Evolutionary conservation across 2,329 filamentous ascomycete species (phyloP).

Genomic region (Hawksworthiomyces lignivorus): DNA sequence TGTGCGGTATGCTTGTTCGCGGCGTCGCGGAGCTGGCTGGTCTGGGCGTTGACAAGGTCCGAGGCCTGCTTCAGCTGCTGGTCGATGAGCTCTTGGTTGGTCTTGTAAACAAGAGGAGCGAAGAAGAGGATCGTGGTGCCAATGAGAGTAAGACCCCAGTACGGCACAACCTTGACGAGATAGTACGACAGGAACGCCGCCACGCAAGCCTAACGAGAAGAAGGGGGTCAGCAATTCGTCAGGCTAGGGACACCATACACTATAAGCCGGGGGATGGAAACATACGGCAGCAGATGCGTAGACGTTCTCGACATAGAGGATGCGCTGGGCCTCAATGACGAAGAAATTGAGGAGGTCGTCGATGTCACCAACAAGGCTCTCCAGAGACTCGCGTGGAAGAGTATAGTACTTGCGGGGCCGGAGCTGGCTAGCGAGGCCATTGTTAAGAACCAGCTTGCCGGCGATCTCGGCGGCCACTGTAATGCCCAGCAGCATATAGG

Average conservation of each 20-base stretch:
- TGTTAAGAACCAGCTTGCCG: slow-evolving; percentile 54
- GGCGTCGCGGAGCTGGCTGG: slow-evolving; percentile 52
- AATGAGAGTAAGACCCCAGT: slow-evolving; percentile 60
- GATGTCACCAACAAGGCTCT: slow-evolving; percentile 53
- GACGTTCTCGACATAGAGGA: slow-evolving; percentile 62
- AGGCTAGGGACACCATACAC: no score
- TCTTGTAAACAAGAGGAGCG: slow-evolving; percentile 55
- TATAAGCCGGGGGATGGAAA: slow-evolving; percentile 14
- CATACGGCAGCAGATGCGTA: slow-evolving; percentile 51
- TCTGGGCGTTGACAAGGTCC: slow-evolving; percentile 54
- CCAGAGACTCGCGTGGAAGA: slow-evolving; percentile 53
- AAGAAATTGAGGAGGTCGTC: slow-evolving; percentile 67
- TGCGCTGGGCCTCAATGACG: slow-evolving; percentile 60
- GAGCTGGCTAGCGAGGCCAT: slow-evolving; percentile 56
- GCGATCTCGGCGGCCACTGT: slow-evolving; percentile 53
- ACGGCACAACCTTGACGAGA: slow-evolving; percentile 61
- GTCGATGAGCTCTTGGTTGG: slow-evolving; percentile 64
- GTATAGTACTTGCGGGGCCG: slow-evolving; percentile 62
- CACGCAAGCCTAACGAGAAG: slow-evolving; percentile 43
- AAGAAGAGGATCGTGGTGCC: slow-evolving; percentile 53
- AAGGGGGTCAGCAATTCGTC: background rate
- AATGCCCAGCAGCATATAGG: slow-evolving; percentile 53
- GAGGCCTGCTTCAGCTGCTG: slow-evolving; percentile 50
- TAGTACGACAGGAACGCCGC: slow-evolving; percentile 59
- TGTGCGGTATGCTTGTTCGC: slow-evolving; percentile 58